Conservation (phyloP, 352 stramenopile genomes). For the Pythium biforme region DNA sequence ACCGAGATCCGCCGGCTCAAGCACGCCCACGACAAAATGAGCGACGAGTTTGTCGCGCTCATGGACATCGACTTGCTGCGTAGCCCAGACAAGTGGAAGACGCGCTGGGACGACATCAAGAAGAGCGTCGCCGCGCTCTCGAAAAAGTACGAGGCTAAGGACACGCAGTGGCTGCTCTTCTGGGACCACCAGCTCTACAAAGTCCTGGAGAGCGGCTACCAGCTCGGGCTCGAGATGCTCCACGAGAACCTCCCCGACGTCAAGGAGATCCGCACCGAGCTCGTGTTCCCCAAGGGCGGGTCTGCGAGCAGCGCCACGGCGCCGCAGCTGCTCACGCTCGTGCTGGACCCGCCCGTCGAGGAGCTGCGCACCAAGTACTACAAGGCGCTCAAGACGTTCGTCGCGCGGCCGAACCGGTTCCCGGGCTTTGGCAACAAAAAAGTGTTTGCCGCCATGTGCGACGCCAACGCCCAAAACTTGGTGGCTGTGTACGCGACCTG, state of each 20-base stretch:
- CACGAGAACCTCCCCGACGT: conserved; percentile 93
- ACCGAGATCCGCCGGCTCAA: conserved; percentile 90
- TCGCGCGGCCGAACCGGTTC: conserved; percentile 89
- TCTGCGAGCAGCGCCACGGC: neutral
- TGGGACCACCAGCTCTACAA: conserved; percentile 97
- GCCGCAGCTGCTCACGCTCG: conserved; percentile 36
- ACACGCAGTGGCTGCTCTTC: conserved; percentile 90
- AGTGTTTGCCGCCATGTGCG: conserved; percentile 89
- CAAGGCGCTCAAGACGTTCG: conserved; percentile 94
- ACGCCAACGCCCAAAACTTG: conserved; percentile 84
- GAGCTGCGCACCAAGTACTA: conserved; percentile 94
- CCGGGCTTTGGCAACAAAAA: conserved; percentile 84
- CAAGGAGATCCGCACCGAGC: conserved; percentile 79
- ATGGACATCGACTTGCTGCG: conserved; percentile 91
- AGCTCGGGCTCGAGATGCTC: conserved; percentile 92
- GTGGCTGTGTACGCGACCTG: conserved; percentile 90
- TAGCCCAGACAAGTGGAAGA: conserved; percentile 86
- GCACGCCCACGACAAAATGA: conserved; percentile 82
- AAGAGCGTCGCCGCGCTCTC: conserved; percentile 59
- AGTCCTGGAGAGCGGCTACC: conserved; percentile 91
- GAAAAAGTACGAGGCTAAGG: conserved; percentile 76
- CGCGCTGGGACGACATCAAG: conserved; percentile 83
- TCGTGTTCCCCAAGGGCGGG: conserved; percentile 53
- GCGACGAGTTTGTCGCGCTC: conserved; percentile 75
- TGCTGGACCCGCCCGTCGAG: conserved; percentile 91